Base-by-base conservation (phyloP, 2,329 filamentous ascomycete genomes). In the Diaporthe batatas region DNA sequence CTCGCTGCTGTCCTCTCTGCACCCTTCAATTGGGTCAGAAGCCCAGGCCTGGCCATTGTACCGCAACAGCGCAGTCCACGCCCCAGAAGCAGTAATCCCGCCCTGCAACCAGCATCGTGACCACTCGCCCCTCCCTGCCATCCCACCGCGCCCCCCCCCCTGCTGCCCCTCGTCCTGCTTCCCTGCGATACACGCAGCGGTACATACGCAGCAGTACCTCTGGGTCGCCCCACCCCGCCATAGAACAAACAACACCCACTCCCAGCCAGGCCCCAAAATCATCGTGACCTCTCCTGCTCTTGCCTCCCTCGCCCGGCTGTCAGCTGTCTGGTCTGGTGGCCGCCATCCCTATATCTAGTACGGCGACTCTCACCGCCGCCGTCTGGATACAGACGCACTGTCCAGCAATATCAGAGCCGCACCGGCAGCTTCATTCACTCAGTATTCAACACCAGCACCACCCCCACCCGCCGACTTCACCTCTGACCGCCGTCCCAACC, bases 61-160 rank as follows among this genome's bases (percentile, higher is more conserved):
- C 58, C 39, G 39, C 39, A 42, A 14, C 6, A 42, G 29, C 32
- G 32, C 12, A 59, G 16, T 44, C 4, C 44, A 18, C 39, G 39
- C 39, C 39, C 39, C 39, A 42, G 12, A 42, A 42, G 14, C 36
- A 39, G 36, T 39, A 39, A 36, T 62, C 25, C 67, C 68, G 49
- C 57, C 34, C 49, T 68, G 39, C 32, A 55, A 8, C 49, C 58
- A 71, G 32, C 57, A 71, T 71, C 69, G 57, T 71, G 57, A 71
- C 49, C 58, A 36, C 11, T n/a, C 44, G 44, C 64, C 64, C 44
- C 64, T 51, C 39, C 21, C 32, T 18, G 39, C 47, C 65, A 42
- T 68, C 51, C 34, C 49, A 55, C 51, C 65, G 65, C 49, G 23
- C 42, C 8, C n/a, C n/a, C 57, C 25, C 53, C 58, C 39, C 36